Percentiles rank a stretch among this genome's conserved stretches.
These are phyloP conservation scores for Rubroshorea leprosula DNA, from an alignment of 345 rosid species.

Conservation along the genomic window DNA sequence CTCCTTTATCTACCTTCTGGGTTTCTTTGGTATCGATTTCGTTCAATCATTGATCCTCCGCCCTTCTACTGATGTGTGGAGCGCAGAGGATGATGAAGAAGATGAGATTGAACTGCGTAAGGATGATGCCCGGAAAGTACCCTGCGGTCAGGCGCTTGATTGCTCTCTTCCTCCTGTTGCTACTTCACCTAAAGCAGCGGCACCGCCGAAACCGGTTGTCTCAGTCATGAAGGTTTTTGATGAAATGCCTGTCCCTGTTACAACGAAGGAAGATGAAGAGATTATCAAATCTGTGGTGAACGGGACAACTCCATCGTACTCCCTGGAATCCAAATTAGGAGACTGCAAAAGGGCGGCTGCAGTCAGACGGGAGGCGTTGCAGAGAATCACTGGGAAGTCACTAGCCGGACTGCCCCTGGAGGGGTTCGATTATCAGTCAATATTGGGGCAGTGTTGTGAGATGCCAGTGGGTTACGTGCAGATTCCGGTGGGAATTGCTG, in stretches of 20 bases:
- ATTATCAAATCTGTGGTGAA: constrained; percentile 42
- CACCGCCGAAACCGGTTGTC: constrained; percentile 8
- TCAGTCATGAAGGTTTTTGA: constrained; percentile 3
- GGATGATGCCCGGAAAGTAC: constrained; percentile 31
- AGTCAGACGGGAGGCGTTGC: constrained; percentile 55
- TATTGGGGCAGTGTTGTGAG: constrained; percentile 75
- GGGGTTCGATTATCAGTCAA: constrained; percentile 58
- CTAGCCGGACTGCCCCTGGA: constrained; percentile 54
- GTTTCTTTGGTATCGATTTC: constrained; percentile 64
- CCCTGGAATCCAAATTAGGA: constrained; percentile 58
- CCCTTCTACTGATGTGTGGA: constrained; percentile 48
- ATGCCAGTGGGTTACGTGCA: constrained; percentile 74
- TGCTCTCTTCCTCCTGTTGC: constrained; percentile 12
- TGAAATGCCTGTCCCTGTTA: constrained; percentile 14
- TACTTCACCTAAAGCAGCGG: constrained; percentile 6
- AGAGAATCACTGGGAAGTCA: constrained; percentile 48
- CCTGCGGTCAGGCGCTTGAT: constrained; percentile 50
- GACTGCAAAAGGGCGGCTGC: constrained; percentile 56
- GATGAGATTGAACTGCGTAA: constrained; percentile 23
- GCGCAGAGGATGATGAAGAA: constrained; percentile 36
- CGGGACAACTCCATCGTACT: constrained; percentile 47
- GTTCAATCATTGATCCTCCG: constrained; percentile 51
- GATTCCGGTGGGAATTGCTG: constrained; percentile 76
- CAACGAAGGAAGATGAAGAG: constrained; percentile 44
- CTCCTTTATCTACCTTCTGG: constrained; percentile 51